Base-by-base conservation (phyloP, 768 basidiomycete genomes). In the Mycena venus region DNA sequence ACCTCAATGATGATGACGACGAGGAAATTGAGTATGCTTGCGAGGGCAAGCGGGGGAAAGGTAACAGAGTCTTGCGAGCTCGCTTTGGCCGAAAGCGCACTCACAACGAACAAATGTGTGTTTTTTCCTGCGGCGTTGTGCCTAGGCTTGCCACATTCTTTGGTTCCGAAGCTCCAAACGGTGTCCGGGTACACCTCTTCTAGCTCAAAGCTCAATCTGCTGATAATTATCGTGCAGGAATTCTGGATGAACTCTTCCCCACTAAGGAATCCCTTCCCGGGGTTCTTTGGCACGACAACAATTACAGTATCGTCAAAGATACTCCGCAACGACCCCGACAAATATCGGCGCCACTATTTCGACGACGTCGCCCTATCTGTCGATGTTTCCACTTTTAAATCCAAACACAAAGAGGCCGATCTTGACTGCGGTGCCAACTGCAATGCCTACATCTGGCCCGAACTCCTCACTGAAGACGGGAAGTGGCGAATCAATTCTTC, bases 401-500 rank as follows among this genome's bases (percentile, higher is more conserved):
- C 14, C 62, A 63, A 63, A 29, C 62, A 63, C 62, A 63, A 63
- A 21, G 62, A 63, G 27, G 9, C 42, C 5, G 62, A 63, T 29
- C 4, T 49, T 4, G 42, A 47, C 17, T 63, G 62, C 29, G 44
- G 42, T 29, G n/a, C 51, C 1, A 51, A 79, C 53, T 84, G 83
- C 70, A 82, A 82, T 38, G 81, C 81, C 2, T 70, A 63, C 36
- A 15, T 25, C 32, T 79, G 31, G 61, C 70, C 76, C 14, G 79
- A 80, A 23, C 65, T 79, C 10, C 55, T 63, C 12, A 75, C 70
- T 0, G 49, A 64, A 2, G 75, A 78, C n/a, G 75, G 77, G 1
- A 61, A 68, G 34, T 86, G 83, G 82, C 59, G 49, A 0, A 86
- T 86, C 75, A 88, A 87, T 38, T 85, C 81, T 0, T 87, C 83